Percentiles rank a stretch among this genome's conserved stretches.
phyloP scores from a whole-genome alignment of 2,329 filamentous ascomycete genomes.

The Sarocladium oryzae region DNA sequence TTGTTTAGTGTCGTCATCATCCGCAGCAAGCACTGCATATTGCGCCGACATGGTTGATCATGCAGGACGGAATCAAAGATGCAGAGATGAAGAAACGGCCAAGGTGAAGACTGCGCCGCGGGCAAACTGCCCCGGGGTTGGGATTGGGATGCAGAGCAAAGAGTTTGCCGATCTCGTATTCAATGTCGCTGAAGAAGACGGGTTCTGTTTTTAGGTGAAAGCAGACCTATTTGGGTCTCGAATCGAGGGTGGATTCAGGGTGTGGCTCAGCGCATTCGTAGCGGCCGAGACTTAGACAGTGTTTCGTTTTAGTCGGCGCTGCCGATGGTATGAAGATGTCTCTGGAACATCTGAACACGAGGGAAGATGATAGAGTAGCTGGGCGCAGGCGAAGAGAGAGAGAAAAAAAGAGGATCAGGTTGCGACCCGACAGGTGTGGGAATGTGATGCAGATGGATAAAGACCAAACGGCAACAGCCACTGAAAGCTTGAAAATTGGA shows the following conservation, averaged over 20 bases:
- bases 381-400: not conserved
- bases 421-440: not conserved
- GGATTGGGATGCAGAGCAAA: not conserved
- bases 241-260: slow-evolving; percentile 7
- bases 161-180: slow-evolving; percentile 6
- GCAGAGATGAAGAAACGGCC: not conserved
- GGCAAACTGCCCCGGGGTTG: not conserved
- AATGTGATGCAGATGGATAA: not conserved
- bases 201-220: slow-evolving; percentile 7
- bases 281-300: slow-evolving; percentile 3
- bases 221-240: slow-evolving; percentile 1
- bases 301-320: not conserved
- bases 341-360: not conserved
- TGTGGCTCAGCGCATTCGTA: slow-evolving; percentile 8
- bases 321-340: slow-evolving; percentile 1
- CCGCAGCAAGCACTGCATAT: not conserved
- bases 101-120: not conserved
- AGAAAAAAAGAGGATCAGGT: not conserved
- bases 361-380: not conserved
- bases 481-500: not conserved
- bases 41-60: slow-evolving; percentile 7
- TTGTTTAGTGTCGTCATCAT: slow-evolving; percentile 7
- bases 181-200: not conserved
- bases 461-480: not conserved
- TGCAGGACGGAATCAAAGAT: not conserved